Base-by-base conservation (phyloP, 2,329 filamentous ascomycete species). In the Cordyceps cateniannulata region DNA sequence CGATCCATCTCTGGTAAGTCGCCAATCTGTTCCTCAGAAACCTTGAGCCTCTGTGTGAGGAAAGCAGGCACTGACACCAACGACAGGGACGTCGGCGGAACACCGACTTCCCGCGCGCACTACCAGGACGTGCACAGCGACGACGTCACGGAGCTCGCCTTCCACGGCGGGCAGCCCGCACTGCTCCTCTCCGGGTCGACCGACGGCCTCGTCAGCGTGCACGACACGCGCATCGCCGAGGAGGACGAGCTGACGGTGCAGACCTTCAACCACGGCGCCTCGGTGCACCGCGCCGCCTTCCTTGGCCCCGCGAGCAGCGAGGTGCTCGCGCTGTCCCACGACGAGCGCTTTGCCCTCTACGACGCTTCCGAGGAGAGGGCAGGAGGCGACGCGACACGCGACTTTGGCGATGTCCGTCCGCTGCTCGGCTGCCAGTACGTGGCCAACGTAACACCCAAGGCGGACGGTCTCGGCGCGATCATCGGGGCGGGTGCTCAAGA, bases 171-270 rank as follows among this genome's bases (percentile, higher is more conserved):
- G 3, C 76, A 82, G 53, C 79, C 83, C 0, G 79, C 82, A 49
- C 76, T 89, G 18, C 81, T 93, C 6, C 79, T 93, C 12, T 91
- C 89, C 1, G 89, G 88, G 48, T 91, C 88, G 42, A 93, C 89
- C 16, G 90, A 95, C 72, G 89, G 89, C 7, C 81, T 93, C 1
- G 81, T 93, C 67, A 92, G 89, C 69, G 77, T 93, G 50, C 90
- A 88, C 73, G 87, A 95, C 74, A 88, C 84, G 20, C 79, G 81
- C 52, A 81, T 90, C 62, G 74, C 79, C 20, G 87, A 90, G 66
- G 90, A 93, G 73, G 90, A 93, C 69, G 90, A 93, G 51, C 86
- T 90, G 1, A 77, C 92, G 22, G 78, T 89, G 62, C 88, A 91
- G 73, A 89, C 91, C 14, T 86, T 93, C 71, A 93, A 93, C 72